Conservation (phyloP, 441 rosid species). For the Aquilaria agallochum region DNA sequence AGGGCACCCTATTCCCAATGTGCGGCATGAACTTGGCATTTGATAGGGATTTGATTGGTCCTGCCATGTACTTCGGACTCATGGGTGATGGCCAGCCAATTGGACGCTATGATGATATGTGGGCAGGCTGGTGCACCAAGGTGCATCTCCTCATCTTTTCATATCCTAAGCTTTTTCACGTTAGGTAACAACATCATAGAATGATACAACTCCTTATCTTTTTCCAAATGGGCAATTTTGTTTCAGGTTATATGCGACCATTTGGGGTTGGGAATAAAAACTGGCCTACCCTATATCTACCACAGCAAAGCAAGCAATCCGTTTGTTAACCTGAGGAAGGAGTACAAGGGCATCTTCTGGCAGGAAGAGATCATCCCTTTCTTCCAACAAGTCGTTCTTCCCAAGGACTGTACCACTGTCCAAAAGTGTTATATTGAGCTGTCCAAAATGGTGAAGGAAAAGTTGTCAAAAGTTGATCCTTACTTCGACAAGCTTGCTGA, state of each 20-base stretch:
- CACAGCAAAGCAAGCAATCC: conserved; percentile 69
- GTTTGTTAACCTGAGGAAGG: conserved; percentile 46
- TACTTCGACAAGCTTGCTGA: conserved; percentile 48
- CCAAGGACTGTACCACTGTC: conserved; percentile 47
- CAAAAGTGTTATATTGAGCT: conserved; percentile 49
- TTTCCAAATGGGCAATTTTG: not conserved
- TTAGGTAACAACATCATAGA: not conserved
- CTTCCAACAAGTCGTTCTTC: conserved; percentile 39
- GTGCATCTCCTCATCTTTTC: conserved; percentile 15
- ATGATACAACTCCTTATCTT: not conserved
- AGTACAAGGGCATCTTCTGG: conserved; percentile 57
- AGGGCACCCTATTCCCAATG: conserved; percentile 53
- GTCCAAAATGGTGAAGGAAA: conserved; percentile 39
- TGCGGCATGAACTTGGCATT: conserved; percentile 54
- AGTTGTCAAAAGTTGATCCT: conserved; percentile 39
- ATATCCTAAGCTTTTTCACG: not conserved
- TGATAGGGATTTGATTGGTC: conserved; percentile 46
- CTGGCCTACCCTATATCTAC: conserved; percentile 56
- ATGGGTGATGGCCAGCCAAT: conserved; percentile 55
- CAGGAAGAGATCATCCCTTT: conserved; percentile 59
- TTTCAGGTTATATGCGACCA: conserved; percentile 55
- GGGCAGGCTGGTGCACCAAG: conserved; percentile 66
- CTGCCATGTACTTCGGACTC: conserved; percentile 58
- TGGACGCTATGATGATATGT: conserved; percentile 47
- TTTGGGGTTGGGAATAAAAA: conserved; percentile 60